Conservation (phyloP, 495 filamentous ascomycete species). For the Hypoxylon fragiforme region DNA sequence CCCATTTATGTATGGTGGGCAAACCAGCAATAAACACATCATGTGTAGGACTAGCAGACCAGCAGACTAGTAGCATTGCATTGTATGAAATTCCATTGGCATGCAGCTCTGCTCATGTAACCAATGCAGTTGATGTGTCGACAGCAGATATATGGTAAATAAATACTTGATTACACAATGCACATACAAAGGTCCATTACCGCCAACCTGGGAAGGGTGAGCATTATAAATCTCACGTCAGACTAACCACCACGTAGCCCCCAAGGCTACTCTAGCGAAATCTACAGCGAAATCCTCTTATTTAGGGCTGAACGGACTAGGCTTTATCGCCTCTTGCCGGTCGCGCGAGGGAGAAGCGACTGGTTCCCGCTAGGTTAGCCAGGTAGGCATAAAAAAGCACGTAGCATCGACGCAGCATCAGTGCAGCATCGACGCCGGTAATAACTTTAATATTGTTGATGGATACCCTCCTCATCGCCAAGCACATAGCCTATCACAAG, state of each 20-base stretch:
- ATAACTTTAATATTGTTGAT: not conserved
- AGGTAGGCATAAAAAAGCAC: too few species aligned
- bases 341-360: too few species aligned
- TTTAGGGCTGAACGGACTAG: slow-evolving; percentile 24
- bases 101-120: not conserved
- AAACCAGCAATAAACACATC: not conserved
- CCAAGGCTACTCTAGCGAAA: too few species aligned
- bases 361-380: too few species aligned
- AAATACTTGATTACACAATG: not conserved
- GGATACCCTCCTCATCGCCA: too few species aligned
- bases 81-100: not conserved
- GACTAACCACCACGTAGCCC: slow-evolving; percentile 19
- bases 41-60: too few species aligned
- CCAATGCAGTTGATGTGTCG: too few species aligned
- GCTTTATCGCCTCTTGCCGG: not conserved
- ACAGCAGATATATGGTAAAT: not conserved
- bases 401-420: not conserved
- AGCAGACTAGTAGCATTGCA: not conserved
- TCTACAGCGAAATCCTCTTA: slow-evolving; percentile 11
- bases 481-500: too few species aligned
- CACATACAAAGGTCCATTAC: not conserved
- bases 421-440: not conserved
- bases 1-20: not conserved
- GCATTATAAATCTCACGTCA: slow-evolving; percentile 17
- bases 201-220: slow-evolving; percentile 9